Conservation (phyloP, 768 basidiomycete species). For the Serpula lacrymans region DNA sequence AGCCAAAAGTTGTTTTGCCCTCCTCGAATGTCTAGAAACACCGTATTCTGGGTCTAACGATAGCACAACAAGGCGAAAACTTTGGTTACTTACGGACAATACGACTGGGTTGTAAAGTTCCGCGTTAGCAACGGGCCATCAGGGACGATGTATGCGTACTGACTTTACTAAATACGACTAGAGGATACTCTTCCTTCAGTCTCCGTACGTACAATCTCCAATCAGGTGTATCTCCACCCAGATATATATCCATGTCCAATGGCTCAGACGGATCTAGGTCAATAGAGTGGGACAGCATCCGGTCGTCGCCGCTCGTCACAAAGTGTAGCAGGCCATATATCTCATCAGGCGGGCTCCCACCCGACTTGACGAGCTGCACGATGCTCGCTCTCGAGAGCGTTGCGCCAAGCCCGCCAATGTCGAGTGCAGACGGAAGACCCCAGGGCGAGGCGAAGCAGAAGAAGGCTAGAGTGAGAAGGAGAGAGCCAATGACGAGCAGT, state of each 20-base stretch:
- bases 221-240: slow-evolving; percentile 34
- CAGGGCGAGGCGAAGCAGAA: slow-evolving; percentile 42
- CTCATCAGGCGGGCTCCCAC: slow-evolving; percentile 45
- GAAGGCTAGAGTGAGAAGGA: slow-evolving; percentile 33
- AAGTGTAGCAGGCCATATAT: slow-evolving; percentile 72
- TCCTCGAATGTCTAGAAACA: slow-evolving; percentile 22
- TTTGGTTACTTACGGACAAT: slow-evolving; percentile 60
- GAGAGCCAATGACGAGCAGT: slow-evolving; percentile 34
- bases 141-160: slow-evolving; percentile 13
- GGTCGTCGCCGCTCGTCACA: slow-evolving; percentile 47
- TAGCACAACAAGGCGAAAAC: background rate
- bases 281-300: slow-evolving; percentile 35
- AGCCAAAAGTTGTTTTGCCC: slow-evolving; percentile 46
- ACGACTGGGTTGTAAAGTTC: slow-evolving; percentile 44
- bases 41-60: too few species aligned
- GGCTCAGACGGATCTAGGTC: slow-evolving; percentile 45
- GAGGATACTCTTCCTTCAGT: slow-evolving; percentile 51
- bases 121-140: background rate
- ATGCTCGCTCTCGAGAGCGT: slow-evolving; percentile 38
- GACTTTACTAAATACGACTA: slow-evolving; percentile 84
- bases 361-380: slow-evolving; percentile 33
- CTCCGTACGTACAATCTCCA: slow-evolving; percentile 34
- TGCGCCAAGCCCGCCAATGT: slow-evolving; percentile 29
- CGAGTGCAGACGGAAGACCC: slow-evolving; percentile 35
- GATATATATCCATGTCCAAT: slow-evolving; percentile 53